phyloP scores from a whole-genome alignment of 371 early-diverging fungal species.

The Circinella umbellata region DNA sequence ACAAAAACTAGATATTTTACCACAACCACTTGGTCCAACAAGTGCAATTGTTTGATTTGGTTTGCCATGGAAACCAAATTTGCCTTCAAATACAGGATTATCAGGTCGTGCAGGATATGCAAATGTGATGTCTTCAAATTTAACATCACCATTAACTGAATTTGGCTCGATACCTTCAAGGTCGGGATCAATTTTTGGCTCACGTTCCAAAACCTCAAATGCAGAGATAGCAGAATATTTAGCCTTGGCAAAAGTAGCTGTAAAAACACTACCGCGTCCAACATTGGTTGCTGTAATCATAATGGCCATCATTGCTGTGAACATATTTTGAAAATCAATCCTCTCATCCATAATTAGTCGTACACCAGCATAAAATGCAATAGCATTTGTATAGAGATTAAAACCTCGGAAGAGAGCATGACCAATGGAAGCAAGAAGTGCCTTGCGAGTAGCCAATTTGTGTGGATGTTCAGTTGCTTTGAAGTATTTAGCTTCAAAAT shows the following conservation, averaged over 20 bases:
- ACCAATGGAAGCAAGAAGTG: slow-evolving; percentile 57
- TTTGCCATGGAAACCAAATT: slow-evolving; percentile 62
- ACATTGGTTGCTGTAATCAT: slow-evolving; percentile 68
- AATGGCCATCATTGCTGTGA: slow-evolving; percentile 67
- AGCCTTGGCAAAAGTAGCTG: slow-evolving; percentile 69
- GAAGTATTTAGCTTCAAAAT: slow-evolving; percentile 62
- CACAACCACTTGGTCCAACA: slow-evolving; percentile 36
- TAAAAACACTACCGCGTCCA: slow-evolving; percentile 54
- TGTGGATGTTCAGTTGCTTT: slow-evolving; percentile 67
- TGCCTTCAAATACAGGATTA: slow-evolving; percentile 69
- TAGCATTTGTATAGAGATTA: slow-evolving; percentile 59
- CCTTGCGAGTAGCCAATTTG: slow-evolving; percentile 55
- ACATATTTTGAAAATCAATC: slow-evolving; percentile 44
- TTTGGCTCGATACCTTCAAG: slow-evolving; percentile 36
- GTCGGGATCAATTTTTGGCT: slow-evolving; percentile 66
- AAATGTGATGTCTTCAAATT: slow-evolving; percentile 65
- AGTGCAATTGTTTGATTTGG: slow-evolving; percentile 76
- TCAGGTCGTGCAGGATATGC: slow-evolving; percentile 79
- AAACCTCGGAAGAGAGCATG: slow-evolving; percentile 65
- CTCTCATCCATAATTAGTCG: slow-evolving; percentile 38
- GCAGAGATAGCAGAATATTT: slow-evolving; percentile 73
- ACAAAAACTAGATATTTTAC: slow-evolving; percentile 7
- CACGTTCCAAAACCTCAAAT: slow-evolving; percentile 69
- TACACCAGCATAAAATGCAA: slow-evolving; percentile 61
- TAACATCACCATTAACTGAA: slow-evolving; percentile 33